phyloP scores from a whole-genome alignment of 768 basidiomycete species.

The Lactarius indigo region DNA sequence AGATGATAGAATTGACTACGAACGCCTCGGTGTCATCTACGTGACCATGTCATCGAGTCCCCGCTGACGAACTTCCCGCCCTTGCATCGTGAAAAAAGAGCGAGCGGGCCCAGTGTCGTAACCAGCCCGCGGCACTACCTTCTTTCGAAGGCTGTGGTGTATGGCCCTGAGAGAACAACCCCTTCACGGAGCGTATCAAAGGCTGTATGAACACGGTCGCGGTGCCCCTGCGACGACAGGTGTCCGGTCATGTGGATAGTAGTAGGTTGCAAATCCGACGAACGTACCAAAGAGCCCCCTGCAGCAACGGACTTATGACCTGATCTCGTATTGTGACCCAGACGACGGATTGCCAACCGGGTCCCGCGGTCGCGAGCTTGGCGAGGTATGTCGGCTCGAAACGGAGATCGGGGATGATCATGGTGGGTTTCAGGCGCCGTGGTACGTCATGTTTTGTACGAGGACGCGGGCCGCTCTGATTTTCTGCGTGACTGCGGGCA shows the following conservation, averaged over 20 bases:
- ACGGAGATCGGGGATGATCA: constrained; percentile 71
- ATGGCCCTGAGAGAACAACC: not conserved
- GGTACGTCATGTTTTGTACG: not conserved
- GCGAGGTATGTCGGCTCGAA: constrained; percentile 70
- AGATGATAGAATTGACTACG: not conserved
- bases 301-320: constrained; percentile 60
- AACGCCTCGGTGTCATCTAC: not conserved
- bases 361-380: constrained; percentile 51
- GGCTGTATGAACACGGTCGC: constrained; percentile 16
- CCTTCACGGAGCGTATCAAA: not conserved
- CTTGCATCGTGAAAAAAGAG: constrained; percentile 5
- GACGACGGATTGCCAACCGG: constrained; percentile 53
- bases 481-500: constrained; percentile 3
- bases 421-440: constrained; percentile 27
- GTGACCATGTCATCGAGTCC: constrained; percentile 3
- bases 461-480: not conserved
- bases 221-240: constrained; percentile 6
- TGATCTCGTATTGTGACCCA: constrained; percentile 71
- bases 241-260: not conserved
- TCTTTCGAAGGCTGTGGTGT: not conserved
- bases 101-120: constrained; percentile 15
- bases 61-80: not conserved
- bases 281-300: constrained; percentile 63
- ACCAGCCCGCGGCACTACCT: constrained; percentile 12
- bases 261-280: not conserved